A percentile compares a stretch with the other conserved stretches of the same genome.
Evolutionary conservation across 2,329 filamentous ascomycete genomes (phyloP).

Genomic region (Diaporthe eres): DNA sequence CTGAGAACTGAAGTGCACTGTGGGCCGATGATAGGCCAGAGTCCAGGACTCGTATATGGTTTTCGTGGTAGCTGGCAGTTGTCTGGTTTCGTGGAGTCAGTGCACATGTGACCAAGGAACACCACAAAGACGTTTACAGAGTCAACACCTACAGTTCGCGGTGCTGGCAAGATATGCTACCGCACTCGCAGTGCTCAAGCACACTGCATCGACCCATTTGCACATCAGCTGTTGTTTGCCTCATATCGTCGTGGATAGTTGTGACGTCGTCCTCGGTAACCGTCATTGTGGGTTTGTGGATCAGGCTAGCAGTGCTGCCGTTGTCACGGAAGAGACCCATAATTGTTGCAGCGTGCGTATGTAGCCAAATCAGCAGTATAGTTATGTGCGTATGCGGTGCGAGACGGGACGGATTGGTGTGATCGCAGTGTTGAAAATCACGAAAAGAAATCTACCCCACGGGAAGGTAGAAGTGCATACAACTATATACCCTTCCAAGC

Average conservation of each 20-base stretch:
- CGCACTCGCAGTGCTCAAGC: not conserved
- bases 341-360: not conserved
- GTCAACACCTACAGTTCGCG: not conserved
- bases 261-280: slow-evolving; percentile 12
- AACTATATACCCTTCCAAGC: not conserved
- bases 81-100: slow-evolving; percentile 4
- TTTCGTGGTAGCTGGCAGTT: slow-evolving; percentile 16
- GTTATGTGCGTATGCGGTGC: not conserved
- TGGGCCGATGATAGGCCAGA: slow-evolving; percentile 4
- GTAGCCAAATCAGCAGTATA: not conserved
- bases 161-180: not conserved
- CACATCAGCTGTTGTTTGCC: not conserved
- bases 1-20: not conserved
- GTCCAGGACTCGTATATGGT: slow-evolving; percentile 25
- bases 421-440: not conserved
- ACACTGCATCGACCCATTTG: not conserved
- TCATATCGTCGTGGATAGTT: not conserved
- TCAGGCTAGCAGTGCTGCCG: slow-evolving; percentile 1
- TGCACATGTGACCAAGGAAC: too few species aligned
- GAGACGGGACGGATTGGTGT: not conserved
- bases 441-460: not conserved
- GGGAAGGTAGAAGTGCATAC: not conserved
- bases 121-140: not conserved
- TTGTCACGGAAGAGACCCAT: not conserved
- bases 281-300: not conserved